Conservation (phyloP, 306 rosid species). For the Lablab purpureus region DNA sequence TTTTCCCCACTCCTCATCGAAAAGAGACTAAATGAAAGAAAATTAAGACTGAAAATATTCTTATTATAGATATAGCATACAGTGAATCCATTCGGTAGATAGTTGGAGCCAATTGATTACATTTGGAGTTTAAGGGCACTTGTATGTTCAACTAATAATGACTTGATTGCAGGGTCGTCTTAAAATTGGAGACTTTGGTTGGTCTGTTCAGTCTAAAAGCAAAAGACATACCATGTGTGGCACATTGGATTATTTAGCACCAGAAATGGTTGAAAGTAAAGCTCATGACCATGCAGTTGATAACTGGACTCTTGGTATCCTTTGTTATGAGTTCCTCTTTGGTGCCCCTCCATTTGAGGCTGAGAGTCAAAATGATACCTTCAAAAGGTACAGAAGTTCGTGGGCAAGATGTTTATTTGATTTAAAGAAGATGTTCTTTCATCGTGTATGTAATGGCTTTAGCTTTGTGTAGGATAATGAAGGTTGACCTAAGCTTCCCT, state of each 20-base stretch:
- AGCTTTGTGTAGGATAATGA: conserved; percentile 65
- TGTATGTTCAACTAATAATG: conserved; percentile 4
- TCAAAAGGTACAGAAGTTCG: conserved; percentile 59
- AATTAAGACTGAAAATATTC: too few relatives aligned
- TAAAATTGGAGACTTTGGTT: conserved; percentile 96
- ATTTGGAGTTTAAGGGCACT: not conserved
- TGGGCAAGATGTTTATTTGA: not conserved
- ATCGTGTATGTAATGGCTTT: conserved; percentile 21
- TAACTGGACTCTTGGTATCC: conserved; percentile 90
- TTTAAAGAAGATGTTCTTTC: not conserved
- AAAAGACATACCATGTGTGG: conserved; percentile 96
- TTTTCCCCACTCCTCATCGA: not conserved
- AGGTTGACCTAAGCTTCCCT: conserved; percentile 79
- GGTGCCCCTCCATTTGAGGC: conserved; percentile 96
- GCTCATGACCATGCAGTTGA: conserved; percentile 90
- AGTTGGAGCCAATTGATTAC: not conserved
- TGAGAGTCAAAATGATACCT: conserved; percentile 82
- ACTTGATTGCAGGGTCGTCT: conserved; percentile 70
- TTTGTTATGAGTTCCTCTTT: conserved; percentile 90
- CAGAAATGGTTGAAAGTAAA: conserved; percentile 91
- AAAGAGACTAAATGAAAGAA: not conserved
- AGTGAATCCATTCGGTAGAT: conserved; percentile 1
- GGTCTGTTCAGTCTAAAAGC: conserved; percentile 90
- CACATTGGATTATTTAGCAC: conserved; percentile 91
- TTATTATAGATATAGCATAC: not conserved